Base-by-base conservation (phyloP, 176 grass and related monocot species). In the Raddia guianensis region DNA sequence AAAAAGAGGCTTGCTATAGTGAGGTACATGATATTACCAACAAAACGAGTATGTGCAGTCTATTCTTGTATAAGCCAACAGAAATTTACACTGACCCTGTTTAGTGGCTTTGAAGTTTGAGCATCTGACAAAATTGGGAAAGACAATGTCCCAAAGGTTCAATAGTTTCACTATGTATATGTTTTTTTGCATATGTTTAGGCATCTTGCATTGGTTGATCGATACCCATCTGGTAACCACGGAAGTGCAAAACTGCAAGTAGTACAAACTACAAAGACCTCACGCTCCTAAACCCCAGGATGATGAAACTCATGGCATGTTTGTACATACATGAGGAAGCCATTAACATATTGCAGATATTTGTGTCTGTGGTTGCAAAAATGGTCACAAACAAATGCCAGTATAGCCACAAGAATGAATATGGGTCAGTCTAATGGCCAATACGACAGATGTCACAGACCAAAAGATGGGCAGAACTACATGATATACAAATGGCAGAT, bases 401-500 rank as follows among this genome's bases (percentile, higher is more conserved):
- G 10, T 2, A 43, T 59, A 82, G 7, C 19, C 35, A 66, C 18
- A 46, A 0, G 3, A 54, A 35, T 65, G 49, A 49, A 79, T 21
- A 79, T n/a, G n/a, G n/a, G 3, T 40, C 3, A 3, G 37, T 40
- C 37, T 40, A 40, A 71, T 48, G 50, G 34, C 7, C 52, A 76
- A 66, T 21, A 57, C 15, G 40, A 58, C 47, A 66, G 11, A 49
- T 21, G 49, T 20, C 20, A 58, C 47, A 66, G 11, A 49, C 13
- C 14, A 54, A 34, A 66, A 65, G 1, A 19, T 67, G 10, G 42
- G 55, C 12, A n/a, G 33, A 80, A 27, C n/a, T 58, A 32, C 13
- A 12, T 21, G 49, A 13, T 46, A 19, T 63, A 12, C 14, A 83
- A 46, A 47, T 75, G 71, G 20, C 20, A 83, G 59, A 73, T 33